phyloP scores from a whole-genome alignment of 2,329 filamentous ascomycete genomes.

The Sphaerulina vaccinii region DNA sequence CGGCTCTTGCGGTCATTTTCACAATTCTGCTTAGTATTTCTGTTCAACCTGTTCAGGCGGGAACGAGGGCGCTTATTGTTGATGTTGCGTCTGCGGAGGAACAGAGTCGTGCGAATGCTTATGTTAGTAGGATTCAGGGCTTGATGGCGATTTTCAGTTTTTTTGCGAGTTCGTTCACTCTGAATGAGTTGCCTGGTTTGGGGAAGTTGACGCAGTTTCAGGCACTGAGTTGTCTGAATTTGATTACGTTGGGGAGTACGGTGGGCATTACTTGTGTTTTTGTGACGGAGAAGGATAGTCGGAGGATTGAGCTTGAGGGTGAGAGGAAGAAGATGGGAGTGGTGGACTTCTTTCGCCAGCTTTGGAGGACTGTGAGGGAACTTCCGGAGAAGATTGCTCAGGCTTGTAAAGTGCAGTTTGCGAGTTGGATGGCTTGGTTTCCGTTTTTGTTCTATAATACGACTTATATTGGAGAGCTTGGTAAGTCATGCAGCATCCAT shows the following conservation, averaged over 20 bases:
- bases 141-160: constrained; percentile 22
- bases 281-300: constrained; percentile 10
- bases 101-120: constrained; percentile 19
- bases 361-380: constrained; percentile 16
- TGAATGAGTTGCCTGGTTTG: constrained; percentile 18
- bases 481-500: constrained; percentile 9
- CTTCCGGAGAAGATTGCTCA: constrained; percentile 17
- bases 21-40: constrained; percentile 18
- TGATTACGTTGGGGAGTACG: constrained; percentile 22
- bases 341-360: constrained; percentile 13
- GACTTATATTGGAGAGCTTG: constrained; percentile 27
- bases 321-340: constrained; percentile 9
- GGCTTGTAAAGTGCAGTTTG: constrained; percentile 21
- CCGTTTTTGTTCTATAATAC: constrained; percentile 26
- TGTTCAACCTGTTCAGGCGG: constrained; percentile 23
- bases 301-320: background rate
- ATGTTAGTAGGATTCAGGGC: constrained; percentile 21
- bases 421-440: constrained; percentile 26
- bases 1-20: constrained; percentile 12
- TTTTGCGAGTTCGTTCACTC: constrained; percentile 19
- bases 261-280: constrained; percentile 20
- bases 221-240: constrained; percentile 20
- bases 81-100: constrained; percentile 18
- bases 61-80: constrained; percentile 20
- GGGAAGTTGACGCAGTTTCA: constrained; percentile 22